Evolutionary conservation across 1,284 basidiomycete species (phyloP).

Genomic region (Pseudozyma sp.): DNA sequence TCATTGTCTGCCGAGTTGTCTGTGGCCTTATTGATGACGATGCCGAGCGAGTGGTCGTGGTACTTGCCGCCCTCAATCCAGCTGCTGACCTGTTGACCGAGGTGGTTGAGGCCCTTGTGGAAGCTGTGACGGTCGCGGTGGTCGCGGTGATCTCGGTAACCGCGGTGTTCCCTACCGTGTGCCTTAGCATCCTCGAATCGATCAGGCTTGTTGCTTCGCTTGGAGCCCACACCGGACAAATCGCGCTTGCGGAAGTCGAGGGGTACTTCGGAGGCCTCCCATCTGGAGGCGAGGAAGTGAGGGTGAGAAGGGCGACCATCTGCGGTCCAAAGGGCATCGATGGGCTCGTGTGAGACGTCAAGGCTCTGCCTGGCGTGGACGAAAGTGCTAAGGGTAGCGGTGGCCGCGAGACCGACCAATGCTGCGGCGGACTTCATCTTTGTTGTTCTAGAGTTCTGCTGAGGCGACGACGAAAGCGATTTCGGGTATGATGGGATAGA

Average conservation of each 20-base stretch:
- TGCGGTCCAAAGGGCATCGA: constrained; percentile 28
- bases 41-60: constrained; percentile 45
- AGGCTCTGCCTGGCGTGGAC: constrained; percentile 30
- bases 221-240: constrained; percentile 29
- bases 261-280: constrained; percentile 39
- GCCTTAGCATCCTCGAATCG: constrained; percentile 12
- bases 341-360: constrained; percentile 45
- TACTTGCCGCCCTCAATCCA: constrained; percentile 39
- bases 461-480: background rate
- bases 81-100: constrained; percentile 29
- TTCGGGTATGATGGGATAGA: too few species aligned
- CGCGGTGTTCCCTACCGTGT: constrained; percentile 1
- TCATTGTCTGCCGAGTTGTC: constrained; percentile 58
- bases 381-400: constrained; percentile 22
- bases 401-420: constrained; percentile 35
- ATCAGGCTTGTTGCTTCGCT: constrained; percentile 22
- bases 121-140: constrained; percentile 9
- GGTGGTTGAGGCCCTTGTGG: constrained; percentile 20
- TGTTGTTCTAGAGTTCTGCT: background rate
- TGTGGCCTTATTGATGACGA: constrained; percentile 52
- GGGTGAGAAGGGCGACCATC: constrained; percentile 37
- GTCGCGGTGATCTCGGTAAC: background rate
- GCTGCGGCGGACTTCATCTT: constrained; percentile 39
- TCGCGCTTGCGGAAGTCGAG: constrained; percentile 45
- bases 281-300: constrained; percentile 36